phyloP scores from a whole-genome alignment of 1,284 basidiomycete genomes.

The Fistulinella cinereoalba region DNA sequence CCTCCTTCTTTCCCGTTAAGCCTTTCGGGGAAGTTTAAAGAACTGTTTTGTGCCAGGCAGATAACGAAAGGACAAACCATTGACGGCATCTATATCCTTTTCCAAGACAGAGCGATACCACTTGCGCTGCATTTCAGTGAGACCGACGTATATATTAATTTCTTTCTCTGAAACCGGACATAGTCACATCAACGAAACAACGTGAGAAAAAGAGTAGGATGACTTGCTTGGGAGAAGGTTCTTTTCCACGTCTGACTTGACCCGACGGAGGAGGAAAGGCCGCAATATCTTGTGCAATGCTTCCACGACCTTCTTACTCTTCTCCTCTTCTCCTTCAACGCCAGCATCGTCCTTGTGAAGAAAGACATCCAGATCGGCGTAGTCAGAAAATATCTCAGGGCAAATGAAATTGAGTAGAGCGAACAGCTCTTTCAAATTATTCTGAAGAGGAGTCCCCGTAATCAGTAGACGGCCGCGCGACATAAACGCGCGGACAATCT shows the following conservation, averaged over 20 bases:
- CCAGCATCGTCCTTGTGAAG: conserved; percentile 77
- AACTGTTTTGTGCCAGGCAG: not conserved
- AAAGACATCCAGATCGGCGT: conserved; percentile 72
- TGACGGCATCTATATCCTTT: conserved; percentile 99
- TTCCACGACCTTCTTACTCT: conserved; percentile 91
- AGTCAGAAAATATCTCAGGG: conserved; percentile 79
- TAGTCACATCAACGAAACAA: not conserved
- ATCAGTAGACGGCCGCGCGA: conserved; percentile 93
- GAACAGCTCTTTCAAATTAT: conserved; percentile 98
- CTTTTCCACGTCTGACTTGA: conserved; percentile 98
- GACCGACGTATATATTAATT: conserved; percentile 97
- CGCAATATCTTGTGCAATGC: conserved; percentile 96
- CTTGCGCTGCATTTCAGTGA: conserved; percentile 97
- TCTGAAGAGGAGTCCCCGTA: conserved; percentile 97
- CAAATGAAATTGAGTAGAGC: conserved; percentile 94
- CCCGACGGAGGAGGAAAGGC: conserved; percentile 91
- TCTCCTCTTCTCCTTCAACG: conserved; percentile 78
- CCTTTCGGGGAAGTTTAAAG: conserved; percentile 39
- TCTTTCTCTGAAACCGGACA: conserved; percentile 80
- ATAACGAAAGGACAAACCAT: conserved; percentile 49
- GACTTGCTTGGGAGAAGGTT: conserved; percentile 82
- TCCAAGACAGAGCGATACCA: conserved; percentile 97
- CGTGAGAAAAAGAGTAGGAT: not conserved
- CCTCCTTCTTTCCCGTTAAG: conserved; percentile 95
- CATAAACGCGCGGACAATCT: conserved; percentile 87